Evolutionary conservation across 768 basidiomycete genomes (phyloP), one percentile per base, ranked within the genome.

Genomic region (Pleurotus sapidus): DNA sequence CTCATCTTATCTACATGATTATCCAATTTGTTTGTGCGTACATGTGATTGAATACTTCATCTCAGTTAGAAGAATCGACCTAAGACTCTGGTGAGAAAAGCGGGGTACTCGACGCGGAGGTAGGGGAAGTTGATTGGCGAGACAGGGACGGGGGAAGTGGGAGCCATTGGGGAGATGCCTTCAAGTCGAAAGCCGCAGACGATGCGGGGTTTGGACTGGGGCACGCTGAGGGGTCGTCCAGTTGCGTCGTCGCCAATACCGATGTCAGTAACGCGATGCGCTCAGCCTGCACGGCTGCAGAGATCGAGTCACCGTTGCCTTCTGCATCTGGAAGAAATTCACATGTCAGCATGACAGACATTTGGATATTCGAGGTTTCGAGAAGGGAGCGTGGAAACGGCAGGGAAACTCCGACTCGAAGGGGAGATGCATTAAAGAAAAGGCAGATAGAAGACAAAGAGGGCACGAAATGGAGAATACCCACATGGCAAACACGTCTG

Each of bases 301-400:
- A 91, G 64, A 93, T 90, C 3, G 89, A 92, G 68, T 93, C 91
- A 3, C 90, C 89, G 63, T 93, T 93, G 1, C 91, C 91, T 66
- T 93, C 91, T 11, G 91, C 91, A 61, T 92, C 90, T 92, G 59
- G 46, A 45, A 56, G 20, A 24, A 48, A 48, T 48, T 48, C 46
- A 48, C 46, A 48, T 48, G 46, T 25, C 47, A 34, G 30, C 30
- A 34, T 34, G 30, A 34, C 30, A 34, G 9, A 11, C 11, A 34
- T 11, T 34, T 34, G 30, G 30, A 30, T 34, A 9, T 34, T 34
- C 30, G 8, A 34, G 30, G 30, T 34, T 34, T 34, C 30, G 53
- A 37, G 20, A 45, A 23, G 43, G 20, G 20, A 3, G 43, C 43
- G 20, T 45, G 17, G 43, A 23, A 45, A 45, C 12, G 24, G 46